These are phyloP conservation scores for Diaporthe humulicola DNA, from an alignment of 2,329 filamentous ascomycete genomes.

Conservation along the genomic window DNA sequence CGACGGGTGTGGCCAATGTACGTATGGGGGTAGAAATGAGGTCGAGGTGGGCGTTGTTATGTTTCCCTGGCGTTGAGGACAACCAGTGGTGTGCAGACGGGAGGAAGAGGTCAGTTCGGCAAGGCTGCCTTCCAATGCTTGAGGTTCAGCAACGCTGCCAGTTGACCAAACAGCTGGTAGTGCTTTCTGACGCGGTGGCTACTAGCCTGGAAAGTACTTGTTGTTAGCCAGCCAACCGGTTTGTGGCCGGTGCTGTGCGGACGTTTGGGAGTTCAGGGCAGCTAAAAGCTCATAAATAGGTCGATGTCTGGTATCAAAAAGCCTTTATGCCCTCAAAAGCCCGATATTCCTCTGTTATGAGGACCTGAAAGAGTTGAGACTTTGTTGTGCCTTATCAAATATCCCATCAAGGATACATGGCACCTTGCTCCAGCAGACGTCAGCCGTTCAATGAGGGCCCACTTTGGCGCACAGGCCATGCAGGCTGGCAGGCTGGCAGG, in stretches of 20 bases:
- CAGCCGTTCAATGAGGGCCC: constrained; percentile 1
- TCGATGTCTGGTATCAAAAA: not conserved
- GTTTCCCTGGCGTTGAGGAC: not conserved
- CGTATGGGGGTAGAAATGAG: not conserved
- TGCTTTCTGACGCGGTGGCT: not conserved
- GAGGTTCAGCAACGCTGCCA: not conserved
- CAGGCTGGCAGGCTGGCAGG: constrained; percentile 16
- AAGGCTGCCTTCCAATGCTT: constrained; percentile 24
- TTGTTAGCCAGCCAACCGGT: not conserved
- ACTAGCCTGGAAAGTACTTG: not conserved
- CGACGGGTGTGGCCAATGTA: not conserved
- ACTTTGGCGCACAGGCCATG: not conserved
- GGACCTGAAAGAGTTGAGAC: not conserved
- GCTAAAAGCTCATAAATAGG: not conserved
- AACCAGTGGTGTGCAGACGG: not conserved
- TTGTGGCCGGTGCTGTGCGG: too few species aligned
- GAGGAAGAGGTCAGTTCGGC: constrained; percentile 22
- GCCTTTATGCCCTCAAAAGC: not conserved
- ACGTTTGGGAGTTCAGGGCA: fast-evolving
- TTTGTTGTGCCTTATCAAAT: not conserved
- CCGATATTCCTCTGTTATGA: not conserved
- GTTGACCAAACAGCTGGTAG: not conserved
- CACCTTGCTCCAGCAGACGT: constrained; percentile 19
- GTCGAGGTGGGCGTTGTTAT: not conserved
- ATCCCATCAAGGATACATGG: not conserved